Evolutionary conservation across 164 flowering plant genomes (phyloP).

Genomic region (Cinnamomum micranthum): DNA sequence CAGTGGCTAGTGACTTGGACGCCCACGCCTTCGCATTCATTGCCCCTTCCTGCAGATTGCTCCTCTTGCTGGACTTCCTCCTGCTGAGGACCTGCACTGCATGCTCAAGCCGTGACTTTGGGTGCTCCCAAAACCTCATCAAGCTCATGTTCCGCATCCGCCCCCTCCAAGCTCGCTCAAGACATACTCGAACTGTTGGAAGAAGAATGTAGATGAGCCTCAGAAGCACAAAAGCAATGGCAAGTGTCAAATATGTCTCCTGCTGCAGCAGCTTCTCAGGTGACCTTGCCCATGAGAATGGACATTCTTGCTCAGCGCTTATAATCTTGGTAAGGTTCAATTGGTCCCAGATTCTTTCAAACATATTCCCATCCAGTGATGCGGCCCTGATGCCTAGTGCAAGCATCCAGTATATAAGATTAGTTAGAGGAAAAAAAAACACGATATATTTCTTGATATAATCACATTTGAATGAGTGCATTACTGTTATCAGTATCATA

Average conservation of each 20-base stretch:
- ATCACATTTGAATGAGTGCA: neutral
- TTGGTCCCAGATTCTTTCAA: slow-evolving; percentile 31
- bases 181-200: slow-evolving; percentile 39
- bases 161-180: slow-evolving; percentile 20
- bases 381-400: slow-evolving; percentile 44
- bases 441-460: neutral
- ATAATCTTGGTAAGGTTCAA: slow-evolving; percentile 38
- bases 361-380: slow-evolving; percentile 27
- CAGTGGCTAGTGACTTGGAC: slow-evolving; percentile 83
- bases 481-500: too few species aligned
- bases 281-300: slow-evolving; percentile 89
- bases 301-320: slow-evolving; percentile 54
- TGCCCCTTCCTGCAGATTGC: slow-evolving; percentile 86
- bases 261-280: slow-evolving; percentile 77
- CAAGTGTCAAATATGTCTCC: slow-evolving; percentile 79
- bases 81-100: slow-evolving; percentile 44
- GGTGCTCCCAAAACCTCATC: slow-evolving; percentile 52
- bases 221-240: slow-evolving; percentile 65
- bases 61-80: slow-evolving; percentile 61
- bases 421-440: neutral
- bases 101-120: slow-evolving; percentile 39
- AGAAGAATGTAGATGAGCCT: slow-evolving; percentile 52
- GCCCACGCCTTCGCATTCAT: slow-evolving; percentile 87
- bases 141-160: slow-evolving; percentile 34
- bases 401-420: neutral